These are phyloP conservation scores for Xerocomus nothofagi DNA, from an alignment of 1,284 basidiomycete genomes.

Conservation along the genomic window DNA sequence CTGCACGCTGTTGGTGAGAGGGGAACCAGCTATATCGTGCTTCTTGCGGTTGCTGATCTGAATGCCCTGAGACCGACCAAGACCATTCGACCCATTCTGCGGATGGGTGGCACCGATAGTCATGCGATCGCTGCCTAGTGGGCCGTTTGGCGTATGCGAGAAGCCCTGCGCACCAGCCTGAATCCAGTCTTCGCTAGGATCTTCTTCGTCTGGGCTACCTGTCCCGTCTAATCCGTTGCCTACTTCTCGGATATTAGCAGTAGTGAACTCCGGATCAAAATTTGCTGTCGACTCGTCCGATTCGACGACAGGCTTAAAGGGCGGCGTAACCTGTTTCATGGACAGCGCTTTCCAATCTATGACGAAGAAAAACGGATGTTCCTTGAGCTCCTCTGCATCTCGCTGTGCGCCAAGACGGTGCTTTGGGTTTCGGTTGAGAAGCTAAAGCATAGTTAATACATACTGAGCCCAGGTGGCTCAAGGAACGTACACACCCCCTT, in stretches of 20 bases:
- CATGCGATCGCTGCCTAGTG: conserved; percentile 61
- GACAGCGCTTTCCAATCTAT: conserved; percentile 91
- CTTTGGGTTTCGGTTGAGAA: conserved; percentile 96
- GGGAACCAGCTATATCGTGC: conserved; percentile 53
- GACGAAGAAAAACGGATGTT: conserved; percentile 91
- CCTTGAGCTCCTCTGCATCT: conserved; percentile 93
- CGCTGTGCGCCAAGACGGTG: conserved; percentile 91
- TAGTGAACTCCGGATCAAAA: conserved; percentile 98
- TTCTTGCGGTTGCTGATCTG: conserved; percentile 54
- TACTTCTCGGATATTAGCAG: conserved; percentile 74
- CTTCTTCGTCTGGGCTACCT: conserved; percentile 61
- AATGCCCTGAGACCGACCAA: conserved; percentile 45
- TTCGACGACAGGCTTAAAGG: conserved; percentile 97
- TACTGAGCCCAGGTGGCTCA: conserved; percentile 10
- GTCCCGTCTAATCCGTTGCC: conserved; percentile 59
- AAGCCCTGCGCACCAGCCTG: conserved; percentile 39
- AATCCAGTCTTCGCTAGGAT: conserved; percentile 72
- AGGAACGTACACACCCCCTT: conserved; percentile 69
- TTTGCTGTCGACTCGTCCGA: conserved; percentile 97
- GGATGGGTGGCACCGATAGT: conserved; percentile 12
- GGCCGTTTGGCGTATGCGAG: conserved; percentile 69
- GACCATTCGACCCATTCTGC: conserved; percentile 17
- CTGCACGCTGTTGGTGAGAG: conserved; percentile 86
- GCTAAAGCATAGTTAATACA: conserved; percentile 46
- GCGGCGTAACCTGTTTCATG: conserved; percentile 91